A percentile compares a stretch with the other conserved stretches of the same genome.
Conservation (phyloP, 73 alveolate species). For the Paramecium sonneborni region DNA sequence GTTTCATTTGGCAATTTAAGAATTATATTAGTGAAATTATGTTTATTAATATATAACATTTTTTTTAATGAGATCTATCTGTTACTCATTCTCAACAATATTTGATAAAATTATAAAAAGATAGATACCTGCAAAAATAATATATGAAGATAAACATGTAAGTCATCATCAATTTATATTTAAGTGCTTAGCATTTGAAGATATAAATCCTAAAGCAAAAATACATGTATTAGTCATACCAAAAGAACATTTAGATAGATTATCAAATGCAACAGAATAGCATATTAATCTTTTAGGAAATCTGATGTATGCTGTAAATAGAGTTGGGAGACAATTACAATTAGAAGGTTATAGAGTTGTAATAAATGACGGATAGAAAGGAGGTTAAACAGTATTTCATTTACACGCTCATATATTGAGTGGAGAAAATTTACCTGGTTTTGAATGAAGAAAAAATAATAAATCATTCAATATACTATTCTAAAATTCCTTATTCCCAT, state of each 20-base stretch:
- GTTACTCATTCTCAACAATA: not conserved
- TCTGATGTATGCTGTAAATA: conserved; percentile 74
- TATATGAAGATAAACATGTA: conserved; percentile 59
- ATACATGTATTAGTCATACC: conserved; percentile 93
- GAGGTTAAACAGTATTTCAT: conserved; percentile 87
- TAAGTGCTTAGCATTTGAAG: conserved; percentile 91
- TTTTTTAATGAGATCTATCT: not conserved
- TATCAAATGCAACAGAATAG: conserved; percentile 80
- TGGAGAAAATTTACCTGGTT: conserved; percentile 79
- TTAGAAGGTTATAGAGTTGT: conserved; percentile 91
- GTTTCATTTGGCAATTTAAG: not conserved
- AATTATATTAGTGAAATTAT: conserved; percentile 9
- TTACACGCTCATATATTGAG: conserved; percentile 92
- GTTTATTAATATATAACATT: not conserved
- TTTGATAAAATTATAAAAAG: conserved; percentile 45
- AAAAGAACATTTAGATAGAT: conserved; percentile 86
- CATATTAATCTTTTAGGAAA: conserved; percentile 52
- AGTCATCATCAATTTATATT: not conserved
- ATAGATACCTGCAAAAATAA: conserved; percentile 27
- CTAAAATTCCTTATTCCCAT: conserved; percentile 33
- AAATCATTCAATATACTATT: not conserved
- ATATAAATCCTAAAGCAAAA: conserved; percentile 85
- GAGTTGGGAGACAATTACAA: conserved; percentile 81
- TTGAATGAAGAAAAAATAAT: conserved; percentile 28
- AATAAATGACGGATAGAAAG: conserved; percentile 90